A percentile compares a stretch with the other conserved stretches of the same genome.
These are phyloP conservation scores for Sugiyamaella pinicola DNA, from an alignment of 1,139 yeast genomes.

Conservation along the genomic window DNA sequence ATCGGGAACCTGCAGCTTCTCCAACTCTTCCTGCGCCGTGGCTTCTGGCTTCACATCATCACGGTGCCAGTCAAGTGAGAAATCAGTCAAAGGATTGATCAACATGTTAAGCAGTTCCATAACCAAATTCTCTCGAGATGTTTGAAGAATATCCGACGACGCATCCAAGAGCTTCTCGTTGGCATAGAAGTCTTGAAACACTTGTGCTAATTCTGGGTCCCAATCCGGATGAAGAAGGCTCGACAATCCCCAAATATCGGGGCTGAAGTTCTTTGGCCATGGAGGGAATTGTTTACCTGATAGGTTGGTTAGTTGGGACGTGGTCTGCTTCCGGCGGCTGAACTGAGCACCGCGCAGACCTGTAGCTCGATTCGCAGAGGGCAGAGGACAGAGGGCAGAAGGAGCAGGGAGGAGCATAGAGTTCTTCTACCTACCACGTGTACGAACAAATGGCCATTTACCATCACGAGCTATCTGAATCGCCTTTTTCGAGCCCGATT, in stretches of 20 bases:
- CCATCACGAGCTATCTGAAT: constrained; percentile 54
- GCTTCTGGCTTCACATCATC: constrained; percentile 57
- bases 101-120: constrained; percentile 62
- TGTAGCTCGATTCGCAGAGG: too few species aligned
- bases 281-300: constrained; percentile 56
- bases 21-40: constrained; percentile 51
- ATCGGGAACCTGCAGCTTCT: constrained; percentile 48
- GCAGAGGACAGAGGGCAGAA: too few species aligned
- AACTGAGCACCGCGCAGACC: not conserved
- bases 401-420: too few species aligned
- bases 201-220: constrained; percentile 39
- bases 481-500: constrained; percentile 48
- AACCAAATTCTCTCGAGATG: constrained; percentile 44
- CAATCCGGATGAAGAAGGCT: constrained; percentile 56
- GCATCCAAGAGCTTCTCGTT: constrained; percentile 48
- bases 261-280: constrained; percentile 57
- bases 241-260: constrained; percentile 60
- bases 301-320: not conserved
- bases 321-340: not conserved
- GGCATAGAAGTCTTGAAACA: constrained; percentile 53
- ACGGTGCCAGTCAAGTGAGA: constrained; percentile 60
- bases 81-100: constrained; percentile 58
- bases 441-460: constrained; percentile 56
- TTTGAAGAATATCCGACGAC: constrained; percentile 52
- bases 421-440: constrained; percentile 43